Percentiles rank a stretch among this genome's conserved stretches.
Evolutionary conservation across 192 early-diverging fungal genomes (phyloP).

Genomic region (Backusella sp.): DNA sequence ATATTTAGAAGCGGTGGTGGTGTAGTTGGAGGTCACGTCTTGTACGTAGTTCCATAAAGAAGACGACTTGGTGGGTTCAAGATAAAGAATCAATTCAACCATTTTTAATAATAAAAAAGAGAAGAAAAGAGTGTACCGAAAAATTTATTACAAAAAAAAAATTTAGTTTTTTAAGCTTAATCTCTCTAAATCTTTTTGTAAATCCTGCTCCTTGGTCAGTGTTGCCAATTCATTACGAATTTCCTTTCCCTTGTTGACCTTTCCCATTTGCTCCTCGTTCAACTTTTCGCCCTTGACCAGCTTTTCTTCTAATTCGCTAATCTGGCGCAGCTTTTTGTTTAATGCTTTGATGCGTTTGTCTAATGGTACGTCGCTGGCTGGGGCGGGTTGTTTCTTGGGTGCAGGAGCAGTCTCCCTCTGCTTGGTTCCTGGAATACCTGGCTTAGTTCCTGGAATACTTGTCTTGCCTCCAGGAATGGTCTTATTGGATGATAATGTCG

Average conservation of each 20-base stretch:
- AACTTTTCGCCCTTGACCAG: constrained; percentile 45
- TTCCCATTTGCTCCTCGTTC: constrained; percentile 59
- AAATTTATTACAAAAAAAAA: background rate
- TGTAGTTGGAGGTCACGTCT: background rate
- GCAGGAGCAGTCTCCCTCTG: constrained; percentile 9
- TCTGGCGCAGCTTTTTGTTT: constrained; percentile 70
- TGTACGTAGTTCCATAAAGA: background rate
- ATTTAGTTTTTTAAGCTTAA: background rate
- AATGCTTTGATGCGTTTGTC: constrained; percentile 60
- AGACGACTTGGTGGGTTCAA: constrained; percentile 1
- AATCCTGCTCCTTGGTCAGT: constrained; percentile 12
- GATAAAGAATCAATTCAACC: constrained; percentile 17
- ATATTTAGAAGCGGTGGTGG: constrained; percentile 16
- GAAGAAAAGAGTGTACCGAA: background rate
- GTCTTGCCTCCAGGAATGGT: background rate
- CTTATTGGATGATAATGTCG: constrained; percentile 35
- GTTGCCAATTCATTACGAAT: constrained; percentile 40
- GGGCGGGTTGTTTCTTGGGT: background rate
- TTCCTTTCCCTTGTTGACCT: constrained; percentile 51
- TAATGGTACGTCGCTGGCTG: background rate
- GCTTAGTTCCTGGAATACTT: background rate
- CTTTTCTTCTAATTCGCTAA: constrained; percentile 59
- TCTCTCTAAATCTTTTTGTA: background rate
- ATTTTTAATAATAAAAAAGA: background rate
- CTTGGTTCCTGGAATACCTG: constrained; percentile 11